phyloP scores from a whole-genome alignment of 371 early-diverging fungal genomes.

The Syncephalastrum contaminatum region DNA sequence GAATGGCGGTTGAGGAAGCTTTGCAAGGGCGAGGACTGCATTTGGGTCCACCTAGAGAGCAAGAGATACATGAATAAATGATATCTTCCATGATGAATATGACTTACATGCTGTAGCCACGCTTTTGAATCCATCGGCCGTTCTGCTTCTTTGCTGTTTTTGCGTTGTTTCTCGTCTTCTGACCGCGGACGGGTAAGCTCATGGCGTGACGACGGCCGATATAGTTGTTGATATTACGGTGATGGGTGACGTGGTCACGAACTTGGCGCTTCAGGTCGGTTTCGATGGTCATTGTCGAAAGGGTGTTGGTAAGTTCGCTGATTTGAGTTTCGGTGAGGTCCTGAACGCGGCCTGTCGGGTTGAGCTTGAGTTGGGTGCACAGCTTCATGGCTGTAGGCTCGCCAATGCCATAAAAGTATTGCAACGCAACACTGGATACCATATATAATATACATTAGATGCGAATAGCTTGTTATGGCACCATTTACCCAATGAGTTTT shows the following conservation, averaged over 20 bases:
- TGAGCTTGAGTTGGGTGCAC: slow-evolving; percentile 79
- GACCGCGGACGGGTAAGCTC: slow-evolving; percentile 90
- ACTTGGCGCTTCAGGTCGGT: slow-evolving; percentile 84
- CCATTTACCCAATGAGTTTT: slow-evolving; percentile 67
- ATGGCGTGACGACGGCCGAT: slow-evolving; percentile 85
- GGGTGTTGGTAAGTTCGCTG: slow-evolving; percentile 78
- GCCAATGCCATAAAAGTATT: slow-evolving; percentile 94
- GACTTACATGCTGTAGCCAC: slow-evolving; percentile 42
- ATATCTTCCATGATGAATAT: not conserved
- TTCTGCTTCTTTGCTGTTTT: slow-evolving; percentile 88
- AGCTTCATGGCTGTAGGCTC: slow-evolving; percentile 70
- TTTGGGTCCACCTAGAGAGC: slow-evolving; percentile 15
- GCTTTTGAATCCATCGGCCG: slow-evolving; percentile 56
- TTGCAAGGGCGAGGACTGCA: slow-evolving; percentile 16
- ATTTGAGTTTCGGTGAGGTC: slow-evolving; percentile 89
- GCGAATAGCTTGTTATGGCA: not conserved
- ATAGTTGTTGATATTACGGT: slow-evolving; percentile 81
- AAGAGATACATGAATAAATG: not conserved
- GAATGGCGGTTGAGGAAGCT: slow-evolving; percentile 9
- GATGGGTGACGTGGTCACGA: slow-evolving; percentile 75
- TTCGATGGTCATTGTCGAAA: slow-evolving; percentile 90
- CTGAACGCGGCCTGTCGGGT: slow-evolving; percentile 71
- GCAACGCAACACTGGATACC: slow-evolving; percentile 52
- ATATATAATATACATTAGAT: not conserved
- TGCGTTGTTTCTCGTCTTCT: slow-evolving; percentile 85